Conservation (phyloP, 1,284 basidiomycete species). For the Pterulicium gracile region DNA sequence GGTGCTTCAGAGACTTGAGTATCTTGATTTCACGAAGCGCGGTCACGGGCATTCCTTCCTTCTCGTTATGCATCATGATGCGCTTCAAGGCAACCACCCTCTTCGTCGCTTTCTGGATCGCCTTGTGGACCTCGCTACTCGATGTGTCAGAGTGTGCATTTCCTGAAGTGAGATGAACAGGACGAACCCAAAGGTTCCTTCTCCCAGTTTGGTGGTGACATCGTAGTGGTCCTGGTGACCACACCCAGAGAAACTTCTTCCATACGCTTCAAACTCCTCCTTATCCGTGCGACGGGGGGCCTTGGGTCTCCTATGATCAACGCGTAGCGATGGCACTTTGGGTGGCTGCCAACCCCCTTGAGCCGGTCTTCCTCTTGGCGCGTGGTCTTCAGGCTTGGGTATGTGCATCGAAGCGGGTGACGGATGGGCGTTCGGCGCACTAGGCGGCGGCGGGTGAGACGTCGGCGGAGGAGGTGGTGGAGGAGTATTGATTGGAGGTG, state of each 20-base stretch:
- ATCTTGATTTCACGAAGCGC: conserved; percentile 98
- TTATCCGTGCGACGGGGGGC: conserved; percentile 19
- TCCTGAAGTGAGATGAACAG: conserved; percentile 1
- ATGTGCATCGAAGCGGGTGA: background rate
- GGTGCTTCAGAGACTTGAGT: conserved; percentile 81
- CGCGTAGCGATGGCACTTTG: conserved; percentile 17
- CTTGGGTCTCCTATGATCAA: conserved; percentile 6
- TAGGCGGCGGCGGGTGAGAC: background rate
- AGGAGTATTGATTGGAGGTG: background rate
- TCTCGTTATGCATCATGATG: conserved; percentile 93
- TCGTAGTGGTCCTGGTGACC: conserved; percentile 74
- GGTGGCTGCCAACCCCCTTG: conserved; percentile 2
- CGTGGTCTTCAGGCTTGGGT: conserved; percentile 11
- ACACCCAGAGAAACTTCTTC: conserved; percentile 65
- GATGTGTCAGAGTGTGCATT: conserved; percentile 9
- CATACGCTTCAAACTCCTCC: conserved; percentile 58
- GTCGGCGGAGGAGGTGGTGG: background rate
- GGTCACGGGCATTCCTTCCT: conserved; percentile 94
- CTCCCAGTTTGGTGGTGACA: conserved; percentile 78
- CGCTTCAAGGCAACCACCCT: conserved; percentile 82
- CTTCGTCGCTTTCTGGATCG: conserved; percentile 53
- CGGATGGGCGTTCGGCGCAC: conserved; percentile 5
- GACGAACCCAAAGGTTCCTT: conserved; percentile 88
- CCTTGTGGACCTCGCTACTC: conserved; percentile 80
- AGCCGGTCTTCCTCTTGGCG: background rate